phyloP scores from a whole-genome alignment of 2,329 filamentous ascomycete genomes.

The Diaporthe capsici region DNA sequence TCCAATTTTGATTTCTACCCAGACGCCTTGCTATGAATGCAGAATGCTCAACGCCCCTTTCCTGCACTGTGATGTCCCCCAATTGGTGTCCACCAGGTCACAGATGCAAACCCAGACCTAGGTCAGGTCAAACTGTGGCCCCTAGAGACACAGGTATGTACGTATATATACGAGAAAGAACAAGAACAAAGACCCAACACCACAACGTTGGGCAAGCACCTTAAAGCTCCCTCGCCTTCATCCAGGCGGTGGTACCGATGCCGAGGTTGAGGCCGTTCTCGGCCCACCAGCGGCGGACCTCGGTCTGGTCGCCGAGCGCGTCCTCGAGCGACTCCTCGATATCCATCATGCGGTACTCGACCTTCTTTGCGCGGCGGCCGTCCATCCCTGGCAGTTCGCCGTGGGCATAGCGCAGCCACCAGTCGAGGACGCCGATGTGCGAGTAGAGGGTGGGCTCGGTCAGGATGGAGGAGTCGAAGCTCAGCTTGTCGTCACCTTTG shows the following conservation, averaged over 20 bases:
- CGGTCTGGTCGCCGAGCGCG: slow-evolving; percentile 78
- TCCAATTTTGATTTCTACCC: slow-evolving; percentile 36
- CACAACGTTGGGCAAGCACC: background rate
- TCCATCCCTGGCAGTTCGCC: slow-evolving; percentile 68
- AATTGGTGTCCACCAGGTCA: background rate
- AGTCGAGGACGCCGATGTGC: slow-evolving; percentile 87
- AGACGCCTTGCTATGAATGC: slow-evolving; percentile 38
- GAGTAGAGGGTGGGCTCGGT: slow-evolving; percentile 91
- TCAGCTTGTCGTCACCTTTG: slow-evolving; percentile 70
- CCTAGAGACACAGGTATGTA: background rate
- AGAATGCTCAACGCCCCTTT: slow-evolving; percentile 10
- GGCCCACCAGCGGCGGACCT: slow-evolving; percentile 90
- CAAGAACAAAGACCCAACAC: background rate
- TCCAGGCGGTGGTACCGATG: slow-evolving; percentile 89
- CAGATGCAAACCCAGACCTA: background rate
- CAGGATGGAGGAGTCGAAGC: slow-evolving; percentile 62
- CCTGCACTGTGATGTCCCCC: background rate
- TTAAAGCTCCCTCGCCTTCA: slow-evolving; percentile 81
- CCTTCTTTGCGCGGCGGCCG: slow-evolving; percentile 73
- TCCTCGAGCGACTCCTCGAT: slow-evolving; percentile 96
- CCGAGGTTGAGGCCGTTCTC: slow-evolving; percentile 85
- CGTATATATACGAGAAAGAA: background rate
- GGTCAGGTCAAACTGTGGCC: background rate
- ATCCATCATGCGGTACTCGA: slow-evolving; percentile 95
- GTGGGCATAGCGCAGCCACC: slow-evolving; percentile 84